These are phyloP conservation scores for Pseudogymnoascus sp. DNA, from an alignment of 2,329 filamentous ascomycete species.

Conservation along the genomic window DNA sequence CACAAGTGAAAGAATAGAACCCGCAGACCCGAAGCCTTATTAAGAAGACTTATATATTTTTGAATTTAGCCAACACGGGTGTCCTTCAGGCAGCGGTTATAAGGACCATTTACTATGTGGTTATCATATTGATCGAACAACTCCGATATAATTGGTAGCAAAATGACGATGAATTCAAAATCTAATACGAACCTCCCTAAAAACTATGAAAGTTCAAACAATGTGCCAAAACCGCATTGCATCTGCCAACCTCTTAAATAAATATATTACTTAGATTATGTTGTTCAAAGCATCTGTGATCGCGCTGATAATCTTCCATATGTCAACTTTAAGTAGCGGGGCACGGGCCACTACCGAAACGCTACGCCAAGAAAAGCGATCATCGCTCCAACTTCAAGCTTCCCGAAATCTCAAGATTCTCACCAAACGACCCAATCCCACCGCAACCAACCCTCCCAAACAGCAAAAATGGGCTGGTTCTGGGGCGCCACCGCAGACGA, in stretches of 20 bases:
- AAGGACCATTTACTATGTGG: too few relatives aligned
- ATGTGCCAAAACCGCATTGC: not conserved
- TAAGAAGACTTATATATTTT: too few relatives aligned
- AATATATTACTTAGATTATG: not conserved
- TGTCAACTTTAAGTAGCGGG: not conserved
- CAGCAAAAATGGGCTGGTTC: constrained; percentile 27
- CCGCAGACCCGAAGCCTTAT: too few relatives aligned
- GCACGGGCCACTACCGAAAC: not conserved
- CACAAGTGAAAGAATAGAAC: too few relatives aligned
- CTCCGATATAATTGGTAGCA: too few relatives aligned
- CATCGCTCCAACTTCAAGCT: not conserved
- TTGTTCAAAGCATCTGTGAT: not conserved
- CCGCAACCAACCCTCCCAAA: not conserved
- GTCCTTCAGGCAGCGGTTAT: too few relatives aligned
- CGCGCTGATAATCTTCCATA: not conserved
- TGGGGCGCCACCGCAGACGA: constrained; percentile 23
- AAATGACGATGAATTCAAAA: too few relatives aligned
- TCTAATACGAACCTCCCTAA: too few relatives aligned
- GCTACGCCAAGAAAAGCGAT: not conserved
- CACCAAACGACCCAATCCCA: not conserved
- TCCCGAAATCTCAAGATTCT: constrained; percentile 1
- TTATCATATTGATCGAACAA: too few relatives aligned
- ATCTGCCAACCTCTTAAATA: not conserved
- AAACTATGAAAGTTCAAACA: not conserved
- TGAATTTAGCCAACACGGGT: too few relatives aligned